Base-by-base conservation (phyloP, 2,329 filamentous ascomycete species). In the Hymenoscyphus fructigenus region DNA sequence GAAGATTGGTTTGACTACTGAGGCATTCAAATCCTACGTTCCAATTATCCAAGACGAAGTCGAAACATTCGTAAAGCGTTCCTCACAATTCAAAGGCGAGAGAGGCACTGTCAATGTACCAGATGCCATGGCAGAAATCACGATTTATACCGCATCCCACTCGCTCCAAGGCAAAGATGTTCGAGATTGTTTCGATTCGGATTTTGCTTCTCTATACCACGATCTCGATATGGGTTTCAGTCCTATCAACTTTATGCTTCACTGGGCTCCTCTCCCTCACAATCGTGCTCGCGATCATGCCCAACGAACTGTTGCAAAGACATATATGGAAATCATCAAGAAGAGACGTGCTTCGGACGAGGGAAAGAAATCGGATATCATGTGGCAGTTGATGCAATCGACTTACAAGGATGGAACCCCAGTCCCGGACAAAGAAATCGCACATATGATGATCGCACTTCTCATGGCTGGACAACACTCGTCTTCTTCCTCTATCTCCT, bases 401-500 rank as follows among this genome's bases (percentile, higher is more conserved):
- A 84, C 82, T 28, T 96, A 96, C 85, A 96, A 96, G 82, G 86
- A 94, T 71, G 92, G 92, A 71, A 87, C 82, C 47, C 82, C 83
- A 5, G 84, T 96, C n/a, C 90, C 92, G 17, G 92, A 96, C 75
- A 84, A 90, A 73, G 92, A 96, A 78, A 85, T 96, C 65, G 92
- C 92, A 26, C 90, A 95, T 79, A 94, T 96, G 86, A 94, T 96
- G 91, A 96, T 96, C 78, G 92, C 92, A 5, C 84, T 96, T 26
- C 86, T 96, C 67, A 96, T 96, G 92, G 92, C 91, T 65, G 92
- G 92, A 63, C 92, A 96, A 76, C 92, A 96, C 81, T 94, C 91
- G 1, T 94, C 91, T 1, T 92, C 92, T 3, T 92, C 91, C 23
- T 93, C 91, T 47, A 89, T 87, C 73, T 86, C 91, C 47, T 96